Conservation (phyloP, 495 filamentous ascomycete species). For the Podospora conica region DNA sequence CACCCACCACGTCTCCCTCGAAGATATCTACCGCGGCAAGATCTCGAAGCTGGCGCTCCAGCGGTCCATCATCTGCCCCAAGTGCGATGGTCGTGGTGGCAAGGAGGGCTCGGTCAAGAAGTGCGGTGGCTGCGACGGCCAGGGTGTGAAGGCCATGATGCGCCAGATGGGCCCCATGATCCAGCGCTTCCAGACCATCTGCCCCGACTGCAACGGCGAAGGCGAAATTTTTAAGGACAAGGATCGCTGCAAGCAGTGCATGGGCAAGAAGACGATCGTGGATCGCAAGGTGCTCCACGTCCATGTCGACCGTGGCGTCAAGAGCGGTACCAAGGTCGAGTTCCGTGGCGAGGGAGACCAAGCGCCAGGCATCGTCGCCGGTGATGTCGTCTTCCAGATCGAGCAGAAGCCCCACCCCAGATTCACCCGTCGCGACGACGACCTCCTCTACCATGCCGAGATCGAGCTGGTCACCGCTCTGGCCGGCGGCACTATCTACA, state of each 20-base stretch:
- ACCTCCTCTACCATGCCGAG: slow-evolving; percentile 90
- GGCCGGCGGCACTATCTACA: slow-evolving; percentile 76
- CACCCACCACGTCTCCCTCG: slow-evolving; percentile 93
- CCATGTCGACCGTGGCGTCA: slow-evolving; percentile 91
- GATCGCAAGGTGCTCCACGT: slow-evolving; percentile 98
- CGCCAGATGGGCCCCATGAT: slow-evolving; percentile 99
- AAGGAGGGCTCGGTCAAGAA: slow-evolving; percentile 95
- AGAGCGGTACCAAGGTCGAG: slow-evolving; percentile 88
- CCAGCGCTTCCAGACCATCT: slow-evolving; percentile 98
- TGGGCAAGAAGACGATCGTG: slow-evolving; percentile 93
- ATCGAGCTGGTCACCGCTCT: slow-evolving; percentile 95
- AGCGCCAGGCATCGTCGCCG: slow-evolving; percentile 82
- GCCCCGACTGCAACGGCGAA: slow-evolving; percentile 95
- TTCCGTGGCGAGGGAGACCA: slow-evolving; percentile 97
- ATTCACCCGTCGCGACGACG: slow-evolving; percentile 94
- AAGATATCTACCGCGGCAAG: slow-evolving; percentile 98
- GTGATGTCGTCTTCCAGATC: slow-evolving; percentile 95
- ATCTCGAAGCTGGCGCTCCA: slow-evolving; percentile 95
- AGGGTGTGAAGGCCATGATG: slow-evolving; percentile 99
- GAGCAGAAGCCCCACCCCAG: slow-evolving; percentile 94
- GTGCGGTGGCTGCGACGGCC: slow-evolving; percentile 83
- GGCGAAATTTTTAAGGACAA: slow-evolving; percentile 93
- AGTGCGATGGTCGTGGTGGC: slow-evolving; percentile 91
- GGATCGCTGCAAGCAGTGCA: slow-evolving; percentile 91
- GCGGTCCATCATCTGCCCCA: slow-evolving; percentile 92